phyloP scores from a whole-genome alignment of 371 early-diverging fungal species.

The Parasitella parasitica region DNA sequence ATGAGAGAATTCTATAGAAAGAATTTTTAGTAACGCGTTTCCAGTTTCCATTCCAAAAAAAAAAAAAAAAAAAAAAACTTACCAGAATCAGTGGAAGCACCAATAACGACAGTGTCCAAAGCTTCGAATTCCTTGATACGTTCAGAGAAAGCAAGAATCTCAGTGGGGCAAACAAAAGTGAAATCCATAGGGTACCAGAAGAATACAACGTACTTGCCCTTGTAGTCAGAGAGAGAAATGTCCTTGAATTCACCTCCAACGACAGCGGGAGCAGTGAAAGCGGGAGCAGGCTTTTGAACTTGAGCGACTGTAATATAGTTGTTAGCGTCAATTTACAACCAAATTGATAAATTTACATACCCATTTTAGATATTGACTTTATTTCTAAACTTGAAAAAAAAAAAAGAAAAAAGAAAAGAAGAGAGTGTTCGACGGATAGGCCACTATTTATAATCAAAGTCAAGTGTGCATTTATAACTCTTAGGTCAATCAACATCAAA shows the following conservation, averaged over 20 bases:
- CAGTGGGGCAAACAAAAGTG: constrained; percentile 71
- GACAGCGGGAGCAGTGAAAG: constrained; percentile 76
- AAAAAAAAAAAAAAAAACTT: constrained; percentile 7
- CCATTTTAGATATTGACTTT: constrained; percentile 13
- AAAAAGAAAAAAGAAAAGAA: background rate
- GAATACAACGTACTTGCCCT: constrained; percentile 67
- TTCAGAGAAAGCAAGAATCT: constrained; percentile 70
- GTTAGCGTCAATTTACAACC: background rate
- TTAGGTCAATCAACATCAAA: background rate
- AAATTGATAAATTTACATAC: constrained; percentile 1
- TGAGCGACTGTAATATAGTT: constrained; percentile 23
- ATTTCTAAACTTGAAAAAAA: no score
- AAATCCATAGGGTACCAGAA: constrained; percentile 54
- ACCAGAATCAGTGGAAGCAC: constrained; percentile 53
- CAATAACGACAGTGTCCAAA: constrained; percentile 56
- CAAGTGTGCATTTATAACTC: background rate
- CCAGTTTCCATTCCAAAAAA: no score
- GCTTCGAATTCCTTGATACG: constrained; percentile 65
- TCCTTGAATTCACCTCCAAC: constrained; percentile 76
- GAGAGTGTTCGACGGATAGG: background rate
- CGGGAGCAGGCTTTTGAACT: constrained; percentile 66
- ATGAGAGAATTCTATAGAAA: constrained; percentile 47
- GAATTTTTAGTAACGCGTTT: background rate
- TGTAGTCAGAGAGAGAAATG: constrained; percentile 84
- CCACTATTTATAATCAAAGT: constrained; percentile 1